These are phyloP conservation scores for Pichia nakasei DNA, from an alignment of 805 yeast genomes.

Conservation along the genomic window DNA sequence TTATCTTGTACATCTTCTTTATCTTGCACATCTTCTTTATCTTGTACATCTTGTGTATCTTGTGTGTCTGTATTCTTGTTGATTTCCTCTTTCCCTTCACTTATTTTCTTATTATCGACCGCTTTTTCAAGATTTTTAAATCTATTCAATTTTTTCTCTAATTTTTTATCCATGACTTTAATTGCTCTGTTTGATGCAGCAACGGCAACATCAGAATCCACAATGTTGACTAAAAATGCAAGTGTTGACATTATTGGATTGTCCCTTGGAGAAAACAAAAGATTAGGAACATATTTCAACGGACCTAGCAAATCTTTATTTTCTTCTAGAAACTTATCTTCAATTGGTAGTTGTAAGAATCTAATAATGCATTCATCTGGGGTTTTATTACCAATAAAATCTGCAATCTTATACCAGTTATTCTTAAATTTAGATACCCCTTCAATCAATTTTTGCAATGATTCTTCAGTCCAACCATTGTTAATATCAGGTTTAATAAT, in stretches of 20 bases:
- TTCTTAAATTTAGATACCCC: conserved; percentile 55
- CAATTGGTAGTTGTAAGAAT: conserved; percentile 73
- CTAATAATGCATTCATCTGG: conserved; percentile 74
- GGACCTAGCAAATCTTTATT: conserved; percentile 51
- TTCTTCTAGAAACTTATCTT: conserved; percentile 56
- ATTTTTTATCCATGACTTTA: conserved; percentile 36
- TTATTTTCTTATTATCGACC: no score
- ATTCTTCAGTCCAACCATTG: conserved; percentile 58
- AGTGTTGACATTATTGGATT: conserved; percentile 93
- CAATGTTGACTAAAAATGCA: conserved; percentile 75
- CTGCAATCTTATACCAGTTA: conserved; percentile 75
- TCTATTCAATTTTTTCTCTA: conserved; percentile 31
- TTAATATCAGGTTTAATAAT: conserved; percentile 29
- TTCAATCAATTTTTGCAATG: conserved; percentile 49
- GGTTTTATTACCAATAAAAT: conserved; percentile 52
- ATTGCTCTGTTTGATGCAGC: conserved; percentile 69
- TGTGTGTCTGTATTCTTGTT: no score
- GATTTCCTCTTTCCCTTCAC: no score
- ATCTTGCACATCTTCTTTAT: no score
- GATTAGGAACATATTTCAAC: conserved; percentile 69
- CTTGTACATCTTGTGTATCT: no score
- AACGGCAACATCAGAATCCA: conserved; percentile 77
- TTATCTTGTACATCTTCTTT: no score
- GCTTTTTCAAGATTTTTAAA: conserved; percentile 12
- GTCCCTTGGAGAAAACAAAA: conserved; percentile 78